phyloP scores from a whole-genome alignment of 1,284 basidiomycete species.

The Bondarzewia mesenterica region DNA sequence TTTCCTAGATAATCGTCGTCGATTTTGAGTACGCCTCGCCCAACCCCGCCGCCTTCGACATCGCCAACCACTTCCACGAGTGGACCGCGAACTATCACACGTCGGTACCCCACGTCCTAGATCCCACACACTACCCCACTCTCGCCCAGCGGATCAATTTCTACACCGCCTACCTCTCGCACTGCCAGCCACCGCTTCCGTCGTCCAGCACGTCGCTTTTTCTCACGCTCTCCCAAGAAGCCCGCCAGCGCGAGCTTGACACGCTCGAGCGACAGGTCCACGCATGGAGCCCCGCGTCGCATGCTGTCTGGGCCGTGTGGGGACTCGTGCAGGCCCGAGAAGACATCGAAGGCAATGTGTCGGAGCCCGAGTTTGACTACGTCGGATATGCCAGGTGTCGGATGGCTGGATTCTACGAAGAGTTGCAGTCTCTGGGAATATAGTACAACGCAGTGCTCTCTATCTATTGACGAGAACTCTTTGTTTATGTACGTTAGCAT shows the following conservation, averaged over 20 bases:
- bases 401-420: conserved; percentile 53
- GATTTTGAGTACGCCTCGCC: conserved; percentile 93
- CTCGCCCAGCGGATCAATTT: conserved; percentile 71
- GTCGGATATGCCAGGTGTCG: conserved; percentile 62
- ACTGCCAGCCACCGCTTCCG: conserved; percentile 19
- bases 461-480: neutral
- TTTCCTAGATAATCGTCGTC: conserved; percentile 76
- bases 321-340: conserved; percentile 86
- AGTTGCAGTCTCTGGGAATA: conserved; percentile 42
- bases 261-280: conserved; percentile 71
- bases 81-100: conserved; percentile 90
- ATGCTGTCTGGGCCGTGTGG: conserved; percentile 90
- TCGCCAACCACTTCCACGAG: conserved; percentile 94
- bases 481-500: neutral
- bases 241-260: conserved; percentile 30
- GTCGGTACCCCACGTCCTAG: conserved; percentile 65
- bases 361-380: conserved; percentile 71
- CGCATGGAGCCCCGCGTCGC: conserved; percentile 82
- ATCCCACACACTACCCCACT: conserved; percentile 67
- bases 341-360: conserved; percentile 54
- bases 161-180: conserved; percentile 74
- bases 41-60: conserved; percentile 86
- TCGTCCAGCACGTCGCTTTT: conserved; percentile 15
- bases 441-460: conserved; percentile 12
- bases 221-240: conserved; percentile 21